Conservation (phyloP, 768 basidiomycete genomes). For the Mycena chlorophos region DNA sequence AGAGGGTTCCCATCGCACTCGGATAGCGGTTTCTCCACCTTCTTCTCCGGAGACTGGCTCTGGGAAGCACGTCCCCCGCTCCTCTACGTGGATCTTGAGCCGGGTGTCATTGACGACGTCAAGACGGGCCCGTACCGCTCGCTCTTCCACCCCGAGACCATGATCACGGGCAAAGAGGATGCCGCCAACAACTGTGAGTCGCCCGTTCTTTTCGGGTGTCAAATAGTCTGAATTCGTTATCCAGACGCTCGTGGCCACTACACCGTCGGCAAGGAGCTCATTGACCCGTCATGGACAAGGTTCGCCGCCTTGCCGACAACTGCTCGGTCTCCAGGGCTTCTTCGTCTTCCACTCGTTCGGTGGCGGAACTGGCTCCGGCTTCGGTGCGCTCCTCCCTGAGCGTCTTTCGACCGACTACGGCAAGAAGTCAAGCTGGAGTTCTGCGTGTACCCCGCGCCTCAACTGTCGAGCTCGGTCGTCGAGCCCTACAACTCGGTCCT, state of each 20-base stretch:
- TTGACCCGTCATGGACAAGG: constrained; percentile 96
- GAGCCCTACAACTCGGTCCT: constrained; percentile 99
- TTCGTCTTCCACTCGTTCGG: constrained; percentile 99
- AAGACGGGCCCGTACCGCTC: constrained; percentile 88
- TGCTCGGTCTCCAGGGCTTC: constrained; percentile 97
- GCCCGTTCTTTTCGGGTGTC: constrained; percentile 19
- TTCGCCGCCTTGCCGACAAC: constrained; percentile 96
- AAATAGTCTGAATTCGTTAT: constrained; percentile 18
- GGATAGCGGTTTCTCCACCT: constrained; percentile 93
- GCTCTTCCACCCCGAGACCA: constrained; percentile 96
- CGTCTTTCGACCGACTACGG: constrained; percentile 97
- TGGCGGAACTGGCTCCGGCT: constrained; percentile 98
- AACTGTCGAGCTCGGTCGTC: constrained; percentile 92
- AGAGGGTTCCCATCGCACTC: constrained; percentile 64
- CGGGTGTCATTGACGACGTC: constrained; percentile 94
- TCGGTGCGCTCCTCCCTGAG: constrained; percentile 96
- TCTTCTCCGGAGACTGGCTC: constrained; percentile 95
- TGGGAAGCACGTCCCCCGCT: constrained; percentile 95
- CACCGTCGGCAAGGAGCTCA: constrained; percentile 97
- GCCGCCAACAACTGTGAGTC: constrained; percentile 96
- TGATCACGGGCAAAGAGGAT: constrained; percentile 98
- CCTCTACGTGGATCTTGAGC: constrained; percentile 97
- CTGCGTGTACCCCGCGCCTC: constrained; percentile 94
- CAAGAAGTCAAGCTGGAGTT: constrained; percentile 99
- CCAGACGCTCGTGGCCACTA: constrained; percentile 98